Conservation (phyloP, 2,329 filamentous ascomycete genomes). For the Colletotrichum sp. region DNA sequence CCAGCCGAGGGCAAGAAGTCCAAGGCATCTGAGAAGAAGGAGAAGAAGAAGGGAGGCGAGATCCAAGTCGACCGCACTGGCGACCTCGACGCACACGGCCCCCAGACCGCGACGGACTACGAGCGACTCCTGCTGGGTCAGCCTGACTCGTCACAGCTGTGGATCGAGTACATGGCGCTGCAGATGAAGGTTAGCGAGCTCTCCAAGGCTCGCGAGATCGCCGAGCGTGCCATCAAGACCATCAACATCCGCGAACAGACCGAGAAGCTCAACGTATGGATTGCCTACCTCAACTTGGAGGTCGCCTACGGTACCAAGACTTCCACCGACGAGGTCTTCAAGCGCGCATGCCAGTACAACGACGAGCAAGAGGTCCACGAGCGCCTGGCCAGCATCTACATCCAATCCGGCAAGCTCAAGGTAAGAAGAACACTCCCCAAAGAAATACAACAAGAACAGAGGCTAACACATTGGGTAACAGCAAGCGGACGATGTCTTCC, state of each 20-base stretch:
- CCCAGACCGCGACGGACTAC: conserved; percentile 89
- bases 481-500: conserved; percentile 90
- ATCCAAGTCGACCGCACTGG: conserved; percentile 89
- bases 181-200: conserved; percentile 92
- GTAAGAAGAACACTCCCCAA: conserved; percentile 51
- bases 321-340: conserved; percentile 84
- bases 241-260: conserved; percentile 91
- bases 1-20: conserved; percentile 36
- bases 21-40: conserved; percentile 42
- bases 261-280: conserved; percentile 95
- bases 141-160: conserved; percentile 90
- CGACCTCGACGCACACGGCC: conserved; percentile 87
- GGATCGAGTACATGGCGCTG: conserved; percentile 99
- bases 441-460: neutral
- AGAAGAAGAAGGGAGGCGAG: conserved; percentile 74
- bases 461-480: conserved; percentile 39
- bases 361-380: conserved; percentile 90
- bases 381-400: conserved; percentile 91
- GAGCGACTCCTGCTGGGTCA: conserved; percentile 91
- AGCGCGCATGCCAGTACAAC: conserved; percentile 91
- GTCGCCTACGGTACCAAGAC: conserved; percentile 87
- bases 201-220: conserved; percentile 85
- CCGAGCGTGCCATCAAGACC: conserved; percentile 86
- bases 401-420: conserved; percentile 84
- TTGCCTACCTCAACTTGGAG: conserved; percentile 92